These are phyloP conservation scores for Pythium monospermum DNA, from an alignment of 352 stramenopile genomes.

Conservation along the genomic window DNA sequence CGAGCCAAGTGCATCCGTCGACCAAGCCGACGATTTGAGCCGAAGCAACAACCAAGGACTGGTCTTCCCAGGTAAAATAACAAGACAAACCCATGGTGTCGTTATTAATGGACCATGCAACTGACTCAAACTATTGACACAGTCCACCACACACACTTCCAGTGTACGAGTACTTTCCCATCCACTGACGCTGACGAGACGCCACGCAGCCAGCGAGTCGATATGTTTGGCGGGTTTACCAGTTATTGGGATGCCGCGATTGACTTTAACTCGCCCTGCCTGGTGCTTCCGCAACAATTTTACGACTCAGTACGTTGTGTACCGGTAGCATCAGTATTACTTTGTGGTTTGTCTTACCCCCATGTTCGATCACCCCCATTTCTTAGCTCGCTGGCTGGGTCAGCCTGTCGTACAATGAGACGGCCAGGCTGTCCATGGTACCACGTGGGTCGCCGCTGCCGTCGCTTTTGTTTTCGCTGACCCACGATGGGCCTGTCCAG, in stretches of 20 bases:
- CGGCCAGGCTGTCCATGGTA: conserved; percentile 42
- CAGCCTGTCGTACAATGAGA: conserved; percentile 38
- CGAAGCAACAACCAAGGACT: conserved; percentile 39
- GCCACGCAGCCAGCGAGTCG: conserved; percentile 7
- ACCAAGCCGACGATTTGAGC: conserved; percentile 23
- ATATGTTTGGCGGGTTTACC: conserved; percentile 49
- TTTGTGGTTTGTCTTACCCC: background rate
- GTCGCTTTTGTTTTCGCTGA: conserved; percentile 41
- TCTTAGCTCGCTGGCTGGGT: conserved; percentile 48
- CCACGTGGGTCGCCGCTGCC: conserved; percentile 21
- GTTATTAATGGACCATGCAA: no score
- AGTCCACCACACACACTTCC: conserved; percentile 1
- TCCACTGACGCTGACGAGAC: no score
- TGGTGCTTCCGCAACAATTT: conserved; percentile 55
- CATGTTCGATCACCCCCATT: conserved; percentile 4
- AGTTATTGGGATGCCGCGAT: conserved; percentile 53
- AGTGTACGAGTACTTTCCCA: conserved; percentile 1
- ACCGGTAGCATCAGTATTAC: background rate
- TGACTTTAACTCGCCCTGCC: conserved; percentile 55
- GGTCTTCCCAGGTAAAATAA: conserved; percentile 50
- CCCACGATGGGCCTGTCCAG: conserved; percentile 26
- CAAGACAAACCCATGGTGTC: no score
- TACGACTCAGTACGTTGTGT: conserved; percentile 51
- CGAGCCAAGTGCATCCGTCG: conserved; percentile 39
- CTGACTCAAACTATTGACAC: no score